phyloP scores from a whole-genome alignment of 371 early-diverging fungal genomes.

The Mortierella sp. region DNA sequence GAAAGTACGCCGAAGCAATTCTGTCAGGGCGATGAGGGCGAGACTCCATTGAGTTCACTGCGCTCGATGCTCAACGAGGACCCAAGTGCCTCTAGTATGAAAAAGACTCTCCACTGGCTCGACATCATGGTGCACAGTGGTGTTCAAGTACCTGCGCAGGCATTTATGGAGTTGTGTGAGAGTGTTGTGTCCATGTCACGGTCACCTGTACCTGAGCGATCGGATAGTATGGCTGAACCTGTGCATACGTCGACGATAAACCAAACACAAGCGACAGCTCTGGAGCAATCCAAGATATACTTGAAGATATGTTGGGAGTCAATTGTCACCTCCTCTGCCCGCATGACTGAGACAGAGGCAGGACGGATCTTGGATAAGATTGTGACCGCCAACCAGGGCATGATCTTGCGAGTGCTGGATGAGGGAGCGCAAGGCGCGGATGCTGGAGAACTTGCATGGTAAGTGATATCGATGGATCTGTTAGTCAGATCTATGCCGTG shows the following conservation, averaged over 20 bases:
- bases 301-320: conserved; percentile 26
- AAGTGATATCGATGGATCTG: not conserved
- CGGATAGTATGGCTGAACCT: not conserved
- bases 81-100: not conserved
- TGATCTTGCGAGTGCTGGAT: conserved; percentile 12
- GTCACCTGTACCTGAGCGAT: not conserved
- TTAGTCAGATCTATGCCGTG: too few relatives aligned
- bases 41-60: conserved; percentile 21
- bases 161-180: conserved; percentile 39
- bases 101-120: conserved; percentile 31
- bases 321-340: conserved; percentile 11
- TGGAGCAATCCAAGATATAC: conserved; percentile 16
- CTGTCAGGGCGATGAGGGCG: conserved; percentile 10
- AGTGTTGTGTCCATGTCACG: conserved; percentile 15
- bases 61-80: conserved; percentile 10
- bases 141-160: conserved; percentile 22
- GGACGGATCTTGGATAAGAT: conserved; percentile 27
- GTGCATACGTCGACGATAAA: not conserved
- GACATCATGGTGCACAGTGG: conserved; percentile 39
- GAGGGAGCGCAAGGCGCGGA: not conserved
- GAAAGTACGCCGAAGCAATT: not conserved
- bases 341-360: conserved; percentile 22
- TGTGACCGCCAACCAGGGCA: conserved; percentile 17
- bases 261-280: not conserved
- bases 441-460: conserved; percentile 26